A percentile compares a stretch with the other conserved stretches of the same genome.
Conservation (phyloP, 305 asterid species). For the Fraxinus albicans region DNA sequence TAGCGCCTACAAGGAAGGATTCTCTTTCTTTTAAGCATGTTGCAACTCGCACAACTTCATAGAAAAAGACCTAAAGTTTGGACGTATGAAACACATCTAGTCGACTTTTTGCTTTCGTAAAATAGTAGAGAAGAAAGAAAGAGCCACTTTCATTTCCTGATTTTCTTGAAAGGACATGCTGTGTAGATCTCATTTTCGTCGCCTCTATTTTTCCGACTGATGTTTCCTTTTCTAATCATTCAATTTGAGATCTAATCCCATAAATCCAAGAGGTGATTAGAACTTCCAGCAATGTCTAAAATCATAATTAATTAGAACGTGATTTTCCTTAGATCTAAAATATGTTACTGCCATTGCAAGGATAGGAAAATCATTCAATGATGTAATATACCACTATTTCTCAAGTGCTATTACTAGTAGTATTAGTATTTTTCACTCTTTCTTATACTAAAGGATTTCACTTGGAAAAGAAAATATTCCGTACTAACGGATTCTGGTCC, state of each 20-base stretch:
- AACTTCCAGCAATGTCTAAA: background rate
- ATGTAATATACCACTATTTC: background rate
- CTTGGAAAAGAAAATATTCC: no score
- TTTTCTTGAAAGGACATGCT: background rate
- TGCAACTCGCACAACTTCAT: background rate
- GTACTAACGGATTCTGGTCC: no score
- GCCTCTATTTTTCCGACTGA: background rate
- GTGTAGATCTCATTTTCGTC: background rate
- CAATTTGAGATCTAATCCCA: background rate
- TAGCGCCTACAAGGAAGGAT: background rate
- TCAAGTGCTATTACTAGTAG: background rate
- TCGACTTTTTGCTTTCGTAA: no score
- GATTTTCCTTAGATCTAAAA: conserved; percentile 4
- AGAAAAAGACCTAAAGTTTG: no score
- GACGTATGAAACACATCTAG: no score
- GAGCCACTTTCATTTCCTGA: background rate
- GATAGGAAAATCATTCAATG: background rate
- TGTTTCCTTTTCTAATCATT: background rate
- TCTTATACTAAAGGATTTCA: background rate
- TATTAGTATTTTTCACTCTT: background rate
- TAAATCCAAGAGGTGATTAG: background rate
- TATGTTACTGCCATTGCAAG: conserved; percentile 18
- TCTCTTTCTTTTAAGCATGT: background rate
- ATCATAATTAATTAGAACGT: background rate
- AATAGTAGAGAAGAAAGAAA: no score